Evolutionary conservation across 495 filamentous ascomycete genomes (phyloP).

Genomic region (Collariella sp.): DNA sequence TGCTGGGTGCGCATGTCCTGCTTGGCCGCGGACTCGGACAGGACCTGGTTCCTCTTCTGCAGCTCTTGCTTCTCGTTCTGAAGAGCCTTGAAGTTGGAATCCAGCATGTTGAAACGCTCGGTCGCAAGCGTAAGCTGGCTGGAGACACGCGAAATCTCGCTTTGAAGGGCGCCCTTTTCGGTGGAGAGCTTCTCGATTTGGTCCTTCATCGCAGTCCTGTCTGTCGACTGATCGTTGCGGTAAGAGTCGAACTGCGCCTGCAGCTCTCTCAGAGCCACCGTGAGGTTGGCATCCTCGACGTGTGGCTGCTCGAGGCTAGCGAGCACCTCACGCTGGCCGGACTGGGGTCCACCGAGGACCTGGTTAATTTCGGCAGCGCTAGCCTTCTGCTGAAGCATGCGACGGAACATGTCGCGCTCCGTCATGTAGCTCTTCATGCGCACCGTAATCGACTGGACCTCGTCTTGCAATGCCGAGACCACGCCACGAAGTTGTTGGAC

Average conservation of each 20-base stretch:
- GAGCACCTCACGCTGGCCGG: slow-evolving; percentile 37
- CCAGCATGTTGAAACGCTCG: slow-evolving; percentile 84
- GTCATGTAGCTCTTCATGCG: slow-evolving; percentile 86
- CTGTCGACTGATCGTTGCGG: slow-evolving; percentile 70
- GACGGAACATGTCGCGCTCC: slow-evolving; percentile 94
- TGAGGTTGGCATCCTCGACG: slow-evolving; percentile 36
- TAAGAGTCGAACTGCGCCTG: slow-evolving; percentile 87
- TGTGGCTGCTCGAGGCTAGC: slow-evolving; percentile 44
- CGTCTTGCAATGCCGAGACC: slow-evolving; percentile 52
- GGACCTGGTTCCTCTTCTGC: slow-evolving; percentile 62
- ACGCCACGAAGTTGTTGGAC: slow-evolving; percentile 59
- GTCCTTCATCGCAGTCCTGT: slow-evolving; percentile 71
- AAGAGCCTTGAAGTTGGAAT: slow-evolving; percentile 72
- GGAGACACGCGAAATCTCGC: slow-evolving; percentile 63
- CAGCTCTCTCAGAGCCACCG: slow-evolving; percentile 61
- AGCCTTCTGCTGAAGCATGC: slow-evolving; percentile 70
- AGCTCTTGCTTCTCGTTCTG: slow-evolving; percentile 78
- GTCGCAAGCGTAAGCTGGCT: slow-evolving; percentile 73
- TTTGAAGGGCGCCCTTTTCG: slow-evolving; percentile 73
- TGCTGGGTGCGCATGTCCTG: slow-evolving; percentile 86
- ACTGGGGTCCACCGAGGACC: slow-evolving; percentile 55
- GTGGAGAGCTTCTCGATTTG: slow-evolving; percentile 74
- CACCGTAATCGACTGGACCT: slow-evolving; percentile 66
- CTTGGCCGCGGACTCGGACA: slow-evolving; percentile 76
- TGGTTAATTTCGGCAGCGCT: slow-evolving; percentile 51